These are phyloP conservation scores for Protomyces inouyei DNA, from an alignment of 1,139 yeast genomes.

Conservation along the genomic window DNA sequence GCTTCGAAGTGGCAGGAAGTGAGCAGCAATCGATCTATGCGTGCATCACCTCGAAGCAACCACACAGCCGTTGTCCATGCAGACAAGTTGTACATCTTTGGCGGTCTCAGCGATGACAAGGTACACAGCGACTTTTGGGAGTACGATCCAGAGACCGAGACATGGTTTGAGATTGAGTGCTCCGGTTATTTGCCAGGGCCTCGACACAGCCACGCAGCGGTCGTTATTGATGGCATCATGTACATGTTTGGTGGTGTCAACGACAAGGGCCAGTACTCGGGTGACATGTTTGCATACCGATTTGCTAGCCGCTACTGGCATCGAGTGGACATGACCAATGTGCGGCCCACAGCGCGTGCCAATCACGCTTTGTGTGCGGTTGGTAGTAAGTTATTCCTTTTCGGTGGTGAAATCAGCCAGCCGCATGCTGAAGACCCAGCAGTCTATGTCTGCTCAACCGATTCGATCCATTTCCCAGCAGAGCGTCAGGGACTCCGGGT, in stretches of 20 bases:
- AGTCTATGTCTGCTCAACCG: not conserved
- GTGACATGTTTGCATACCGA: constrained; percentile 2
- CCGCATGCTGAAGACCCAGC: not conserved
- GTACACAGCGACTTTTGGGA: constrained; percentile 2
- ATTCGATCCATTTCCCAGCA: not conserved
- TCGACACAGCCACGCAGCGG: constrained; percentile 10
- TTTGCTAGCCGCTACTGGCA: constrained; percentile 12
- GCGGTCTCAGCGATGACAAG: not conserved
- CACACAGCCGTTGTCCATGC: constrained; percentile 4
- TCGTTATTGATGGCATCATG: constrained; percentile 8
- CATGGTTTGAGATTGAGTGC: not conserved
- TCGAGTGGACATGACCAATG: not conserved
- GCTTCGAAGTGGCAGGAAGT: constrained; percentile 1
- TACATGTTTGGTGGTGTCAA: constrained; percentile 7
- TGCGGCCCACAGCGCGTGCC: constrained; percentile 4
- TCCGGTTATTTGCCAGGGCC: not conserved
- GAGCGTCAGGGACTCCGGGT: not conserved
- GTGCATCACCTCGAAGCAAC: not conserved
- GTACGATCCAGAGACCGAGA: not conserved
- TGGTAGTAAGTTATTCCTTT: not conserved
- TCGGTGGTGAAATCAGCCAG: constrained; percentile 11
- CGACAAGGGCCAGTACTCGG: not conserved
- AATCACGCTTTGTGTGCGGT: not conserved
- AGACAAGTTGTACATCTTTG: constrained; percentile 6
- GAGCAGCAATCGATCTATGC: not conserved